Evolutionary conservation across 345 rosid genomes (phyloP).

Genomic region (Syzygium aqueum): DNA sequence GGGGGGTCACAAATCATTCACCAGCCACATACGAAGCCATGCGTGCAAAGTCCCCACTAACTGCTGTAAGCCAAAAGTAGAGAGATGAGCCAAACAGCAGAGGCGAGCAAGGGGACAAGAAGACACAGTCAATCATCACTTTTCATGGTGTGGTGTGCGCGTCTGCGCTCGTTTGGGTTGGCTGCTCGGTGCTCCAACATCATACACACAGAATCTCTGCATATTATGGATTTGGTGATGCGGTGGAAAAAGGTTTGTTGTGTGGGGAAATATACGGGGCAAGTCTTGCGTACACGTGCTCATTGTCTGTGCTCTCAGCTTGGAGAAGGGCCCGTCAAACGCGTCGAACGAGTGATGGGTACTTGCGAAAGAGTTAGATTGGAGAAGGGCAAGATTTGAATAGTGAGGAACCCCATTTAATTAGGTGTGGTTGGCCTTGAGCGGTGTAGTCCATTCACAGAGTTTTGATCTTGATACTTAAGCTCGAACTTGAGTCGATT

Average conservation of each 20-base stretch:
- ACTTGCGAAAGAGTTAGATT: neutral
- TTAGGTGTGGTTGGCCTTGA: neutral
- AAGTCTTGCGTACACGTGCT: neutral
- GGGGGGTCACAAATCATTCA: neutral
- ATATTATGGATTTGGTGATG: neutral
- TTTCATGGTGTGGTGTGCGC: neutral
- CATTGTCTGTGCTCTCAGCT: neutral
- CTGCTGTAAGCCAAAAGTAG: neutral
- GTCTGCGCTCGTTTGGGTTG: neutral
- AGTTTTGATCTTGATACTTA: neutral
- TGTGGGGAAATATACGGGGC: neutral
- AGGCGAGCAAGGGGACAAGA: neutral
- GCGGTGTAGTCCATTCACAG: neutral
- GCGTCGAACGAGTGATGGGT: neutral
- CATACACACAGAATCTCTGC: neutral
- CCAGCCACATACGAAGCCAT: neutral
- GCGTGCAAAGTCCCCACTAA: constrained; percentile 1
- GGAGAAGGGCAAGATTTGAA: neutral
- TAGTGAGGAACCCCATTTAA: neutral
- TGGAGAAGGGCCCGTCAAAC: neutral
- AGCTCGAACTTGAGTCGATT: neutral
- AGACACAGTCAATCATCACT: neutral
- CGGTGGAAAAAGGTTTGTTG: neutral
- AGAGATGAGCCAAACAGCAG: neutral
- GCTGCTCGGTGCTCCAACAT: constrained; percentile 14